phyloP scores from a whole-genome alignment of 2,329 filamentous ascomycete species.

The Onygena corvina region DNA sequence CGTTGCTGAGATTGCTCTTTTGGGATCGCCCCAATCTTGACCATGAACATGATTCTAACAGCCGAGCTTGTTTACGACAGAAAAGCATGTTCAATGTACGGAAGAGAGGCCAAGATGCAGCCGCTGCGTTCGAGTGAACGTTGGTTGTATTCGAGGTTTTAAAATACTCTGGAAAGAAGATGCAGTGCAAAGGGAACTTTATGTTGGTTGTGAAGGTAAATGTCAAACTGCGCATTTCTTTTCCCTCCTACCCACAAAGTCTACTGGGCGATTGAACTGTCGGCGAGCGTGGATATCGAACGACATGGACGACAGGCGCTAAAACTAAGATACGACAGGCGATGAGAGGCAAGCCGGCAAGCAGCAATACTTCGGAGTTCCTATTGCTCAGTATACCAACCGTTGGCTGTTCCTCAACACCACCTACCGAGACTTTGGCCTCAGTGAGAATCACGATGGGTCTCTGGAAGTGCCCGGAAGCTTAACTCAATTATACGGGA shows the following conservation, averaged over 20 bases:
- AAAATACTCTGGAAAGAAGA: constrained; percentile 24
- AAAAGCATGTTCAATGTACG: constrained; percentile 24
- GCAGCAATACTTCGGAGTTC: constrained; percentile 6
- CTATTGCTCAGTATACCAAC: constrained; percentile 12
- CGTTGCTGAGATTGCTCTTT: not conserved
- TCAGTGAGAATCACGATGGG: not conserved
- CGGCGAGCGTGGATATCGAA: constrained; percentile 8
- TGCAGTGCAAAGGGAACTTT: constrained; percentile 22
- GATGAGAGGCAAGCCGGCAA: constrained; percentile 1
- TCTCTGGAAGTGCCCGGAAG: not conserved
- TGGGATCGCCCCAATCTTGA: not conserved
- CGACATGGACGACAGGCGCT: constrained; percentile 3
- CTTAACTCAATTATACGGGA: constrained; percentile 1
- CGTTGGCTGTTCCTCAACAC: constrained; percentile 22
- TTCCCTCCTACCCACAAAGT: not conserved
- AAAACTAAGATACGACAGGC: constrained; percentile 5
- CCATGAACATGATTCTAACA: constrained; percentile 3
- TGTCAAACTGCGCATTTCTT: not conserved
- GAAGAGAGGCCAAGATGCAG: constrained; percentile 22
- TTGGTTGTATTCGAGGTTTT: constrained; percentile 20
- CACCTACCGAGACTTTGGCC: constrained; percentile 18
- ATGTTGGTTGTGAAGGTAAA: constrained; percentile 20
- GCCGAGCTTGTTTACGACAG: constrained; percentile 7
- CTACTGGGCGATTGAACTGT: not conserved
- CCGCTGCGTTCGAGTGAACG: constrained; percentile 20